Conservation (phyloP, 768 basidiomycete genomes). For the Hericium coralloides region DNA sequence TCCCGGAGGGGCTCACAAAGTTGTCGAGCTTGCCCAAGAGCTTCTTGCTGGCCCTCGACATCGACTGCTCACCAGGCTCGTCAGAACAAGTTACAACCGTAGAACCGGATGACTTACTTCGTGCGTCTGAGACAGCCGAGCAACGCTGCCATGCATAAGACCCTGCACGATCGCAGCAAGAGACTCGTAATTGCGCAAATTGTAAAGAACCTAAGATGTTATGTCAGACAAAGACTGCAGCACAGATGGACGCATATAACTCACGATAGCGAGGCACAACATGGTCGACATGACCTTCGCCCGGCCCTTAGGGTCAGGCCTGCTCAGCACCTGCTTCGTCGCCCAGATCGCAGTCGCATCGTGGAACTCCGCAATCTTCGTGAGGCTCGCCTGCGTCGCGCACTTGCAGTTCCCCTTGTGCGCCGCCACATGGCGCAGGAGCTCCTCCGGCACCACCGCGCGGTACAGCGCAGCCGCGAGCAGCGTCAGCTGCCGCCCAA, state of each 20-base stretch:
- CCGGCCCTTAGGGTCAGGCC: background rate
- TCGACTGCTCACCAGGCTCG: background rate
- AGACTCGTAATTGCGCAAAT: background rate
- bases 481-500: slow-evolving; percentile 40
- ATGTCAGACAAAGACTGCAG: background rate
- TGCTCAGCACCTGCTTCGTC: background rate
- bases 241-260: background rate
- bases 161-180: background rate
- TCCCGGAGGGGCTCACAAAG: background rate
- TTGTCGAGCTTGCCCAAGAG: background rate
- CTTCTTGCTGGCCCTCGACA: background rate
- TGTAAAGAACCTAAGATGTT: background rate
- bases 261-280: background rate
- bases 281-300: background rate
- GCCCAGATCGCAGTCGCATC: slow-evolving; percentile 8
- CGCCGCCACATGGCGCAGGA: background rate
- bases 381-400: background rate
- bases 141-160: background rate
- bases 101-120: background rate
- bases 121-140: background rate
- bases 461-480: slow-evolving; percentile 36
- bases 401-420: background rate
- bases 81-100: background rate
- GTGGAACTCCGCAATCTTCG: background rate
- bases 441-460: slow-evolving; percentile 31